Evolutionary conservation across 306 rosid genomes (phyloP).

Genomic region (Argentina anserina): DNA sequence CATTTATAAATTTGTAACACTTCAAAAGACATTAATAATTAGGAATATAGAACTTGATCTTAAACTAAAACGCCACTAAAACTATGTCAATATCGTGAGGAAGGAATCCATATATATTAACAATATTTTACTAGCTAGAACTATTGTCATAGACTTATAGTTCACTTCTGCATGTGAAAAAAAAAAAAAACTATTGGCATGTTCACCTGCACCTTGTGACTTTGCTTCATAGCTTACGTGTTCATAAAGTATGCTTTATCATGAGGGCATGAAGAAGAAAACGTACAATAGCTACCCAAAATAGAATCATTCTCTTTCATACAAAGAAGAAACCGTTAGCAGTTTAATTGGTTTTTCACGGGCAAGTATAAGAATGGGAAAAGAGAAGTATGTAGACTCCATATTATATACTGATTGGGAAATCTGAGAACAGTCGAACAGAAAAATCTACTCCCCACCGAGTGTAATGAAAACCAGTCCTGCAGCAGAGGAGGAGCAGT

Average conservation of each 20-base stretch:
- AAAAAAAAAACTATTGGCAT: too few relatives aligned
- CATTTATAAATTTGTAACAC: too few relatives aligned
- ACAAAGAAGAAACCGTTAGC: constrained; percentile 22
- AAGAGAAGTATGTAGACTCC: neutral
- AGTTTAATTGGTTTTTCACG: neutral
- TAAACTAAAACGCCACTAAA: too few relatives aligned
- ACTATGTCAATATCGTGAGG: too few relatives aligned
- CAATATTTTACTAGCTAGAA: too few relatives aligned
- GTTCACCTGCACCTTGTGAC: neutral
- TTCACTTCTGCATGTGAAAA: too few relatives aligned
- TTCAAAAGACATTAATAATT: too few relatives aligned
- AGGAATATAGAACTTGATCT: too few relatives aligned
- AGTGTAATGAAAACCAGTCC: constrained; percentile 12
- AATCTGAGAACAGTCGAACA: neutral
- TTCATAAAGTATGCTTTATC: constrained; percentile 2
- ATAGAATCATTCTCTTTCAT: constrained; percentile 11
- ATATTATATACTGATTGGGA: neutral
- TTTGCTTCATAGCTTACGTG: constrained; percentile 1
- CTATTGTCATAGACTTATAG: too few relatives aligned
- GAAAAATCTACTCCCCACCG: neutral
- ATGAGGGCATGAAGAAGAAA: constrained; percentile 4
- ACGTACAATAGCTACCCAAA: neutral
- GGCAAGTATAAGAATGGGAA: neutral
- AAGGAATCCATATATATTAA: too few relatives aligned
- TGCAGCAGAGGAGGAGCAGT: neutral